phyloP scores from a whole-genome alignment of 202 grass and related monocot genomes.

The Musa balbisiana region DNA sequence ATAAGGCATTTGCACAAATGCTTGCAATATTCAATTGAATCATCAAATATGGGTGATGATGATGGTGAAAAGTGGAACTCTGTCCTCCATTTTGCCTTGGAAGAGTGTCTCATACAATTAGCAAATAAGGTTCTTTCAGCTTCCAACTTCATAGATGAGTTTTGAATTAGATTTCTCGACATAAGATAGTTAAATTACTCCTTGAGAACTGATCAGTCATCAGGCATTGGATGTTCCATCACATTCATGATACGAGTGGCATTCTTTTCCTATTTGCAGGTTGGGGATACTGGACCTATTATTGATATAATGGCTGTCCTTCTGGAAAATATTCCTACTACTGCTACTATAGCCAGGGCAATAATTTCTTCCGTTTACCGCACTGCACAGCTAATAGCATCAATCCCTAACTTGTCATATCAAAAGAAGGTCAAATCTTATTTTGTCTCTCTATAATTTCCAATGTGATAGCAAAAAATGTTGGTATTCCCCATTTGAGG shows the following conservation, averaged over 20 bases:
- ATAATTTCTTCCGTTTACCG: conserved; percentile 87
- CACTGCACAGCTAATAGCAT: conserved; percentile 60
- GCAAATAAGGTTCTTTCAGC: conserved; percentile 61
- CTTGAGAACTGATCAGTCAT: background rate
- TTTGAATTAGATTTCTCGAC: conserved; percentile 3
- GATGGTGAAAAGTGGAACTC: conserved; percentile 47
- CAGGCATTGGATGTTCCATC: background rate
- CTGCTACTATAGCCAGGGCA: conserved; percentile 44
- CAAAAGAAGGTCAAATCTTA: conserved; percentile 65
- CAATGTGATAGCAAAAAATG: conserved; percentile 9
- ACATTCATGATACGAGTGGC: background rate
- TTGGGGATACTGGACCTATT: conserved; percentile 85
- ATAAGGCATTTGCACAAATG: conserved; percentile 89
- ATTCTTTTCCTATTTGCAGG: conserved; percentile 39
- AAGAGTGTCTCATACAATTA: conserved; percentile 69
- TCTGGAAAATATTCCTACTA: conserved; percentile 75
- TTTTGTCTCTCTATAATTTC: conserved; percentile 2
- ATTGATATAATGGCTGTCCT: conserved; percentile 82
- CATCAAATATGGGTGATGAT: conserved; percentile 38
- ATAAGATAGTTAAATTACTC: background rate
- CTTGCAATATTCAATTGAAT: conserved; percentile 78
- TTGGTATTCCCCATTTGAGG: conserved; percentile 20
- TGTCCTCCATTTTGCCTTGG: conserved; percentile 62
- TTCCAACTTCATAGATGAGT: conserved; percentile 20
- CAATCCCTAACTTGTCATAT: conserved; percentile 68